Evolutionary conservation across 176 grass and related monocot species (phyloP).

Genomic region (Carex parvula): DNA sequence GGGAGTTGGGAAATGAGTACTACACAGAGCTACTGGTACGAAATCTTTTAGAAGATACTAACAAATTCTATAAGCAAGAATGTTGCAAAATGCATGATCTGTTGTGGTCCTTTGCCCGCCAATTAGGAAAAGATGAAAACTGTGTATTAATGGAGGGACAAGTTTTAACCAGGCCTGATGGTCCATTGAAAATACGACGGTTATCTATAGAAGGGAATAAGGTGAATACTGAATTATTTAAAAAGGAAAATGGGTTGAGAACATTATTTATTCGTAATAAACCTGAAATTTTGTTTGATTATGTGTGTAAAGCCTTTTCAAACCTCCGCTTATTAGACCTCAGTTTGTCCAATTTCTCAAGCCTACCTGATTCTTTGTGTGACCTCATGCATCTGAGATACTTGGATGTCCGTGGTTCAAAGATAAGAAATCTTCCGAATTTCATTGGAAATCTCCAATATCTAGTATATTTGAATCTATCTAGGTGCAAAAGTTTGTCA

Average conservation of each 20-base stretch:
- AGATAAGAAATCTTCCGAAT: neutral
- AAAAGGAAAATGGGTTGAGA: neutral
- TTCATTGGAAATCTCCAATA: neutral
- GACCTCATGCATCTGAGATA: neutral
- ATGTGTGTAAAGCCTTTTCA: neutral
- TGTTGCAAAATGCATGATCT: neutral
- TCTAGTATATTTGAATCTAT: neutral
- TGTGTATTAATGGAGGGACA: neutral
- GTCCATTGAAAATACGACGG: neutral
- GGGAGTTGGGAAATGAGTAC: conserved; percentile 14
- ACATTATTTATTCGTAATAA: neutral
- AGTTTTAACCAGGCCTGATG: rapidly evolving
- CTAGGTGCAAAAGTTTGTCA: neutral
- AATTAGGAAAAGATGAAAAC: neutral
- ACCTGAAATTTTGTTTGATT: neutral
- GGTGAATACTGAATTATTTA: neutral
- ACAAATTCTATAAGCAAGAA: neutral
- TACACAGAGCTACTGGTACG: conserved; percentile 22
- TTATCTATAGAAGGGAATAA: neutral
- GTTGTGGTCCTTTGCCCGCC: neutral
- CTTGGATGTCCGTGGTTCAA: neutral
- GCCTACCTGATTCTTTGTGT: neutral
- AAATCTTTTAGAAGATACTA: conserved; percentile 26
- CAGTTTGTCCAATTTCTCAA: neutral
- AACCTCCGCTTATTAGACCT: neutral